Conservation (phyloP, 495 filamentous ascomycete species). For the Xanthoparmelia taractica region DNA sequence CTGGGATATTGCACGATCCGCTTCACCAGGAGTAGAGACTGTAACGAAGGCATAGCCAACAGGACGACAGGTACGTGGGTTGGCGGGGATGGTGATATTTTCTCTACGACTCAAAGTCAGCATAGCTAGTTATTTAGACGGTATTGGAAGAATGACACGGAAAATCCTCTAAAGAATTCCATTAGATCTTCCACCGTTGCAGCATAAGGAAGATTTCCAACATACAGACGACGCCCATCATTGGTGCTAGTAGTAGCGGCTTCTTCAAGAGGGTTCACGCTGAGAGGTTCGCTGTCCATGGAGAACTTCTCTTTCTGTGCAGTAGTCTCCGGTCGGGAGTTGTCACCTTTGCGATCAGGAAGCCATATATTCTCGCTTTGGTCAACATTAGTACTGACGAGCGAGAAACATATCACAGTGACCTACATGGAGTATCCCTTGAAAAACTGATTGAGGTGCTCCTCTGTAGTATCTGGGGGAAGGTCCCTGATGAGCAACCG, state of each 20-base stretch:
- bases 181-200: not conserved
- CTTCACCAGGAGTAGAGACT: not conserved
- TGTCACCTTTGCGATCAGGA: not conserved
- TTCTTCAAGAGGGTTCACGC: not conserved
- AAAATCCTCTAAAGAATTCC: not conserved
- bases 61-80: not conserved
- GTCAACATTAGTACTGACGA: not conserved
- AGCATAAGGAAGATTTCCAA: not conserved
- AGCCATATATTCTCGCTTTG: not conserved
- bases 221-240: not conserved
- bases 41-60: not conserved
- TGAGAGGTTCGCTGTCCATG: not conserved
- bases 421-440: slow-evolving; percentile 27
- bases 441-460: slow-evolving; percentile 84
- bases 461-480: slow-evolving; percentile 95
- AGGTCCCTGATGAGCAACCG: slow-evolving; percentile 97
- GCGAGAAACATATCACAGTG: not conserved
- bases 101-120: not conserved
- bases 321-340: not conserved
- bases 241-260: not conserved
- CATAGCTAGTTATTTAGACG: not conserved
- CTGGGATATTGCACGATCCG: not conserved
- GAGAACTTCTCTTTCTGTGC: not conserved
- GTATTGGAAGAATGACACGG: not conserved
- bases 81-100: not conserved